Base-by-base conservation (phyloP, 2,329 filamentous ascomycete genomes). In the Sphaerulina musiva region DNA sequence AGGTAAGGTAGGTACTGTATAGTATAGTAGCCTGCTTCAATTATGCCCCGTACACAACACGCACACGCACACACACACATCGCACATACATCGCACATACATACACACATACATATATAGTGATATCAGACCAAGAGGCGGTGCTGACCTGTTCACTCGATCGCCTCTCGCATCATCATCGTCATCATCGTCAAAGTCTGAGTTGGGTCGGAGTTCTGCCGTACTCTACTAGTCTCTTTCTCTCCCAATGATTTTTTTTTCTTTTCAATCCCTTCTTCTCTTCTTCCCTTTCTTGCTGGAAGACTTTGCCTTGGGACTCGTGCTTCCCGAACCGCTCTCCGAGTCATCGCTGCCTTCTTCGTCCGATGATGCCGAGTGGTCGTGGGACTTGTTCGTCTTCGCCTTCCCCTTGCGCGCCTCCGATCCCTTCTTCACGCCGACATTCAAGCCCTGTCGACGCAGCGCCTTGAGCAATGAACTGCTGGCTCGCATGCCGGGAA, bases 361-460 rank as follows among this genome's bases (percentile, higher is more conserved):
- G 10, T 48, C 48, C 10, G 59, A 61, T 46, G 56, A 60, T 3
- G 45, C 48, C 32, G 55, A 57, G 12, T 48, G n/a, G 41, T 47
- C 53, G 6, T 56, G 52, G 17, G 57, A 58, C 42, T 60, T 59
- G 45, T 62, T 64, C 74, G 34, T 47, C 48, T 62, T 64, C 17
- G 60, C 60, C 40, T 67, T 69, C 40, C 65, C 63, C 50, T 67
- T 66, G 43, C 75, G 69, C 42, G 74, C 73, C 55, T 89, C 85
- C 61, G 88, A 90, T 11, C 88, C 88, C 68, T 92, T 93, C 73
- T 92, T 92, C 58, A 92, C 87, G 36, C 87, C 87, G 57, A 93
- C 90, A 47, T 89, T 83, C 64, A 88, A 88, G 3, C 88, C 88
- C 71, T 92, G 88, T 64, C 86, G 78, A 69, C 89, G 88, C 54